Conservation (phyloP, 805 yeast genomes). For the Starmerella vitae region DNA sequence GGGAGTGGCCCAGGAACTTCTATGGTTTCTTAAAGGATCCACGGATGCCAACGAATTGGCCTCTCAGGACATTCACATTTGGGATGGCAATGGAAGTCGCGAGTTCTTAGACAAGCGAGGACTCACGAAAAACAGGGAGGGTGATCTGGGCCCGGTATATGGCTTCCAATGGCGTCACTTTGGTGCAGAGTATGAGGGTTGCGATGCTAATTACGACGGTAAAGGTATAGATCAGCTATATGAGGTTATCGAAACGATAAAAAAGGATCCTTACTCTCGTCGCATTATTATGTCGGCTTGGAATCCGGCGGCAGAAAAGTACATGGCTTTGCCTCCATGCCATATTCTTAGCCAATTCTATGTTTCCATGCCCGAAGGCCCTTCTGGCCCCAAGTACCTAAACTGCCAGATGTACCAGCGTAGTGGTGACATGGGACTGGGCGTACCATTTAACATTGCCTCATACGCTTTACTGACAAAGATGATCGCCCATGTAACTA, state of each 20-base stretch:
- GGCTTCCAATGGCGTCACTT: slow-evolving; percentile 99
- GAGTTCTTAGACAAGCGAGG: slow-evolving; percentile 81
- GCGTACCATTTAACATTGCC: slow-evolving; percentile 97
- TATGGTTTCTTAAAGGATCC: slow-evolving; percentile 85
- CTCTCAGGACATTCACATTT: slow-evolving; percentile 82
- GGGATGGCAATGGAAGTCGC: slow-evolving; percentile 98
- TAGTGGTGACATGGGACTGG: slow-evolving; percentile 99
- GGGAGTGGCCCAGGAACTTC: slow-evolving; percentile 75
- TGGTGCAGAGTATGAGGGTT: slow-evolving; percentile 81
- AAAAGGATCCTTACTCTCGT: slow-evolving; percentile 84
- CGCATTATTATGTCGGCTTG: slow-evolving; percentile 92
- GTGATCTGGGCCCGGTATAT: slow-evolving; percentile 95
- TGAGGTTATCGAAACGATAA: slow-evolving; percentile 63
- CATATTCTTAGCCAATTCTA: slow-evolving; percentile 93
- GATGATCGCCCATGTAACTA: slow-evolving; percentile 94
- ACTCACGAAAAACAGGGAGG: slow-evolving; percentile 64
- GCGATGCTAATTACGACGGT: slow-evolving; percentile 76
- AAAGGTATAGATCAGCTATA: slow-evolving; percentile 84
- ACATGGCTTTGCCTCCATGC: slow-evolving; percentile 98
- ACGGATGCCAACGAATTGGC: slow-evolving; percentile 73
- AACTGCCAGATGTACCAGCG: slow-evolving; percentile 89
- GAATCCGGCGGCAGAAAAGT: slow-evolving; percentile 90
- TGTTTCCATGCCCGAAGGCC: slow-evolving; percentile 57
- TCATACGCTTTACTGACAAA: slow-evolving; percentile 83
- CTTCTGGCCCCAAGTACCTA: slow-evolving; percentile 45